Base-by-base conservation (phyloP, 768 basidiomycete genomes). In the Leucocoprinus leucothites region DNA sequence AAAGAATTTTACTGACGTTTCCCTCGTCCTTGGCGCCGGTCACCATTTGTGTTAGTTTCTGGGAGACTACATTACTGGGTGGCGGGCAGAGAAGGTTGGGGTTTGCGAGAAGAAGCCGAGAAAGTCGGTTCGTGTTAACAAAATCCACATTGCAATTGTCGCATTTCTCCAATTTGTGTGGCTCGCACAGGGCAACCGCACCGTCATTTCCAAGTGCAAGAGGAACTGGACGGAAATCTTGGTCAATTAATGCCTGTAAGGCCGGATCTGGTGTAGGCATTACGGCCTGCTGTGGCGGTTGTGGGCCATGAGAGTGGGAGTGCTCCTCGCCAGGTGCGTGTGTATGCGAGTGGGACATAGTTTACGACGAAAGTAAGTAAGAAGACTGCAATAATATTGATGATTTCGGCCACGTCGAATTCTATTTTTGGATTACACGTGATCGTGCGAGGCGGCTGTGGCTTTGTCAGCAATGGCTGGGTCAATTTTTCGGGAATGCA, bases 21-120 rank as follows among this genome's bases (percentile, higher is more conserved):
- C 97, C 97, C 59, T 96, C 91, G 46, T 98, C 96, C 67, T 98
- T 98, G 3, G 87, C 86, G 45, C 78, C 74, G 13, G 82, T 86
- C 53, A 98, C 82, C 19, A 84, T 79, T 60, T 86, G 82, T 0
- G 89, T 81, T 18, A 96, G 73, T 59, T 89, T 87, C 63, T 86
- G 85, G 7, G 86, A 85, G 48, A 89, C 74, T 46, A 94, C 77
- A 58, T 84, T 87, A 25, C 85, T 81, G 3, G 94, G 93, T 1
- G 94, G 94, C 19, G 86, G 93, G 63, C 89, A 90, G 47, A 83
- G 79, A 16, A 91, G 72, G 58, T 77, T 81, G 25, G 89, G 86
- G 64, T 93, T 86, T 60, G 76, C 69, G 58, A 80, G 77, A 53
- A 94, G 79, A 8, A 89, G 69, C 43, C 82, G 82, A 9, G 90